These are phyloP conservation scores for Citrus trifoliata DNA, from an alignment of 345 rosid species.

Conservation along the genomic window DNA sequence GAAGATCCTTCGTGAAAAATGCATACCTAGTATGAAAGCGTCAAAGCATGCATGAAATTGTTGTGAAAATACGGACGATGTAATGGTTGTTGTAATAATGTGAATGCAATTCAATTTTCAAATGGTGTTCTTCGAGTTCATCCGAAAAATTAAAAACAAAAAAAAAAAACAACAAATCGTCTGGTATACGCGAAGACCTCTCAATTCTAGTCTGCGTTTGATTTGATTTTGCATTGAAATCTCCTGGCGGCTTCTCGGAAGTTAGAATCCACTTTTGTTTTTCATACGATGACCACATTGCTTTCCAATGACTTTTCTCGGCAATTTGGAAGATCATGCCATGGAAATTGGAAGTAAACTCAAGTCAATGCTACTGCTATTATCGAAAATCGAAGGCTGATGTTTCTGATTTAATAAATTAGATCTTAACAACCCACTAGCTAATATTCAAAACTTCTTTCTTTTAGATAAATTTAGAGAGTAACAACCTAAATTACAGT, in stretches of 20 bases:
- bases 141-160: too few species aligned
- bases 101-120: too few species aligned
- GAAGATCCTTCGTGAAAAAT: too few species aligned
- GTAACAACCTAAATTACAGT: too few species aligned
- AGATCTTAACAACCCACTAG: neutral
- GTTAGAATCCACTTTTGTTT: neutral
- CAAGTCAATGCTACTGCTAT: neutral
- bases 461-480: too few species aligned
- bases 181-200: too few species aligned
- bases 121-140: neutral
- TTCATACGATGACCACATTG: neutral
- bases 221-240: too few species aligned
- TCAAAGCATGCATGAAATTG: neutral
- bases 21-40: too few species aligned
- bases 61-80: neutral
- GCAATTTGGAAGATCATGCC: neutral
- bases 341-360: neutral
- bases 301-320: neutral
- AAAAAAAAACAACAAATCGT: too few species aligned
- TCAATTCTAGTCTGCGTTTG: too few species aligned
- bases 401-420: neutral
- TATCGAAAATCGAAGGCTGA: too few species aligned
- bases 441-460: neutral
- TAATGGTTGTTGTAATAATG: neutral
- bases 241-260: neutral